A percentile compares a stretch with the other conserved stretches of the same genome.
phyloP scores from a whole-genome alignment of 2,329 filamentous ascomycete species.

The Aspergillus unguis region DNA sequence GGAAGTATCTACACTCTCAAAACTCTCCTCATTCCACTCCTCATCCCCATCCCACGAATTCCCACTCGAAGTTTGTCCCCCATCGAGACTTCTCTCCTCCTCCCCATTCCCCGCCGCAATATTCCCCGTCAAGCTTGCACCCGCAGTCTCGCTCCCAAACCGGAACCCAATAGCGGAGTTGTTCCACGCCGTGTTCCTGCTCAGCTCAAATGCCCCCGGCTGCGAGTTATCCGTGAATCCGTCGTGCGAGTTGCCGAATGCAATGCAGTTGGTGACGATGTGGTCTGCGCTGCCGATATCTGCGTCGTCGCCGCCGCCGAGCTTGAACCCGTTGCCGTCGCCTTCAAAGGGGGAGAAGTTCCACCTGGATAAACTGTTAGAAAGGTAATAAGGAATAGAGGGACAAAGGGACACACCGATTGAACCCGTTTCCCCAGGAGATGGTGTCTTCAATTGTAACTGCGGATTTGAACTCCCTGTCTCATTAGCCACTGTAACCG shows the following conservation, averaged over 20 bases:
- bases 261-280: slow-evolving; percentile 16
- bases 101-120: slow-evolving; percentile 17
- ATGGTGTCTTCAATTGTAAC: slow-evolving; percentile 19
- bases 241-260: slow-evolving; percentile 16
- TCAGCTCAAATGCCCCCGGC: slow-evolving; percentile 14
- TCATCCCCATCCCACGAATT: slow-evolving; percentile 16
- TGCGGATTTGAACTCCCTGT: slow-evolving; percentile 19
- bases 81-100: slow-evolving; percentile 1
- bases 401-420: slow-evolving; percentile 15
- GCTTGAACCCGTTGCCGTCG: slow-evolving; percentile 21
- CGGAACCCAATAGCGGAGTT: slow-evolving; percentile 15
- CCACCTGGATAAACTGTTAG: slow-evolving; percentile 11
- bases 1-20: slow-evolving; percentile 8
- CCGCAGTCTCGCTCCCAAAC: slow-evolving; percentile 8
- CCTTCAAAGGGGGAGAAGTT: slow-evolving; percentile 18
- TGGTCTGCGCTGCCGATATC: slow-evolving; percentile 18
- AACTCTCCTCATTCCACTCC: slow-evolving; percentile 13
- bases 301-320: slow-evolving; percentile 17
- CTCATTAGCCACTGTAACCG: neutral
- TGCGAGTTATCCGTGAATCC: slow-evolving; percentile 22
- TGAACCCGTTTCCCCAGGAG: slow-evolving; percentile 17
- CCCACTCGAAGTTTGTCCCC: slow-evolving; percentile 12
- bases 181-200: slow-evolving; percentile 18
- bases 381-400: neutral
- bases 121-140: slow-evolving; percentile 13